Evolutionary conservation across 768 basidiomycete genomes (phyloP).

Genomic region (Tulasnella sp.): DNA sequence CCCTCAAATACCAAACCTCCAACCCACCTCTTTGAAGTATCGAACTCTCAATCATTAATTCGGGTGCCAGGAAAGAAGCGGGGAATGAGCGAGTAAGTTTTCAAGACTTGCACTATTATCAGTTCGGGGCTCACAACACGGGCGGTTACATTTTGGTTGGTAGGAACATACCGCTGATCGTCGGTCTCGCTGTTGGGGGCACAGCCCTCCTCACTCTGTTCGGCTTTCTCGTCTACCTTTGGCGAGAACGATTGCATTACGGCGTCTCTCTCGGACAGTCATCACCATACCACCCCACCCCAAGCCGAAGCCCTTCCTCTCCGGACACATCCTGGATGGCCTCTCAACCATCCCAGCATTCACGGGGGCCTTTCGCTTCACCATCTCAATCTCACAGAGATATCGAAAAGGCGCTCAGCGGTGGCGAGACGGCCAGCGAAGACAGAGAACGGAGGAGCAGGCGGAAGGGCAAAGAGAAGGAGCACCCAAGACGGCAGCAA

Average conservation of each 20-base stretch:
- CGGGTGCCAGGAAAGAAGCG: not conserved
- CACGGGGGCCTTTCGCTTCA: not conserved
- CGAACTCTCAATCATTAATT: not conserved
- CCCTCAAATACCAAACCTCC: not conserved
- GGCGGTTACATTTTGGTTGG: not conserved
- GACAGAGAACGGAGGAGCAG: not conserved
- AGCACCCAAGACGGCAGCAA: not conserved
- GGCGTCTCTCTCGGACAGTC: not conserved
- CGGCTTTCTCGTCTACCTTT: not conserved
- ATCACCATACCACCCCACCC: not conserved
- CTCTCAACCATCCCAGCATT: not conserved
- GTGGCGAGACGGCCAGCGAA: not conserved
- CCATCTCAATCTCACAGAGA: not conserved
- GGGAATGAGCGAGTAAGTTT: not conserved
- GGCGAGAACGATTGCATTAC: not conserved
- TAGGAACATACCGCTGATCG: slow-evolving; percentile 2
- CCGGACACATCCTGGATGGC: not conserved
- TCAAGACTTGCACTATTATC: not conserved
- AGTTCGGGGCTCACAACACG: not conserved
- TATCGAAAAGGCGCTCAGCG: not conserved
- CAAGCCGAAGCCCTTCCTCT: not conserved
- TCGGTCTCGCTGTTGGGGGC: slow-evolving; percentile 1
- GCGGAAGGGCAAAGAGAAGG: slow-evolving; percentile 8
- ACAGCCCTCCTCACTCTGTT: not conserved
- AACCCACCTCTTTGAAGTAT: not conserved